phyloP scores from a whole-genome alignment of 1,284 basidiomycete species.

The Puccinia triticina region DNA sequence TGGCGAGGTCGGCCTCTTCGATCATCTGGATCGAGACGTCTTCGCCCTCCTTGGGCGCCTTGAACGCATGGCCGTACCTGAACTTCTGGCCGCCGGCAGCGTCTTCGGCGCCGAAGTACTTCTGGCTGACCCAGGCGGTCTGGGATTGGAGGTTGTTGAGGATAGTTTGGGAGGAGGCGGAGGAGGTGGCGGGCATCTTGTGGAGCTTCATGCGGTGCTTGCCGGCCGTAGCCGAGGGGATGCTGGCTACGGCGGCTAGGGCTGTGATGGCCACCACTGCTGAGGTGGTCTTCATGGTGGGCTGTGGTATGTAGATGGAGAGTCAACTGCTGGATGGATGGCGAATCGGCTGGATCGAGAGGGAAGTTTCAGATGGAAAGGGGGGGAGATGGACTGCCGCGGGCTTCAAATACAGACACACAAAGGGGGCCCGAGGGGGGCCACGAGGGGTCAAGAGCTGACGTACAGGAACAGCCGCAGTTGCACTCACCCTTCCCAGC shows the following conservation, averaged over 20 bases:
- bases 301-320: background rate
- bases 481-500: no score
- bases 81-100: slow-evolving; percentile 65
- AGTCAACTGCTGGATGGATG: background rate
- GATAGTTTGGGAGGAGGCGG: slow-evolving; percentile 68
- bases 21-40: slow-evolving; percentile 61
- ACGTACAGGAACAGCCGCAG: no score
- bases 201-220: slow-evolving; percentile 79
- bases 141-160: slow-evolving; percentile 59
- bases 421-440: no score
- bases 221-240: slow-evolving; percentile 53
- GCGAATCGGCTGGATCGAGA: background rate
- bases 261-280: slow-evolving; percentile 24
- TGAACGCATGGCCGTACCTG: slow-evolving; percentile 59
- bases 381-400: no score
- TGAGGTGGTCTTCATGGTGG: slow-evolving; percentile 18
- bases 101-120: slow-evolving; percentile 77
- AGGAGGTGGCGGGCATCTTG: slow-evolving; percentile 69
- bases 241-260: slow-evolving; percentile 3
- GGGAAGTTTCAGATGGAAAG: no score
- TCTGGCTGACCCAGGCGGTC: slow-evolving; percentile 79
- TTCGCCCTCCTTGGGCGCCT: slow-evolving; percentile 67
- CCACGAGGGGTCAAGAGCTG: no score
- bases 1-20: slow-evolving; percentile 63
- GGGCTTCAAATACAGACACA: no score